Evolutionary conservation across 192 early-diverging fungal species (phyloP), one percentile per base, ranked within the genome.

Genomic region (Oehlia diaphana): DNA sequence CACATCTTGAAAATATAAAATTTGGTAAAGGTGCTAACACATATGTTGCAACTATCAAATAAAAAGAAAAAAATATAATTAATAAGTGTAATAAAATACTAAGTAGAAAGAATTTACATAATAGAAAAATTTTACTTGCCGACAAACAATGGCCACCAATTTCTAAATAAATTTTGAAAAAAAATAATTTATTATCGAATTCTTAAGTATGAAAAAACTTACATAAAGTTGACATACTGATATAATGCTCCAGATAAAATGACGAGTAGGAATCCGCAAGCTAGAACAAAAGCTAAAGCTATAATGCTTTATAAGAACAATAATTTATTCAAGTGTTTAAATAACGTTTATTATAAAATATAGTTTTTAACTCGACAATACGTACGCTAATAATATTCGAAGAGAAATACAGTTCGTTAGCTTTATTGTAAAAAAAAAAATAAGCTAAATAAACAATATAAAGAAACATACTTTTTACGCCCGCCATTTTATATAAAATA

Each of bases 161-260:
- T 98, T 82, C 95, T 95, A 77, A n/a, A 47, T 47, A 12, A 62
- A 13, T 64, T 26, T n/a, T 73, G 35, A 31, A 39, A 81, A 35
- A 76, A 63, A 64, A 47, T 63, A 21, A 62, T 50, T 33, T 37
- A 23, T 42, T 42, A 69, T 42, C 39, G 39, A 37, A n/a, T 8
- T 68, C 44, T 14, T 16, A 8, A 7, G 7, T 7, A 63, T 19
- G 63, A 35, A 53, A 65, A 62, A 50, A 21, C 14, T 37, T 58
- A 62, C 13, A 8, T 26, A 72, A 50, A 39, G 49, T 13, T 42
- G 16, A 64, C 88, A 74, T 87, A 95, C 94, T 86, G 90, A 88
- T 94, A 96, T 76, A 98, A 86, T 42, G 97, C 97, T 81, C 96
- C 97, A 16, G 96, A 98, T 72, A 99, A 90, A 82, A 98, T 97